Base-by-base conservation (phyloP, 768 basidiomycete species). In the Galerina sulciceps region DNA sequence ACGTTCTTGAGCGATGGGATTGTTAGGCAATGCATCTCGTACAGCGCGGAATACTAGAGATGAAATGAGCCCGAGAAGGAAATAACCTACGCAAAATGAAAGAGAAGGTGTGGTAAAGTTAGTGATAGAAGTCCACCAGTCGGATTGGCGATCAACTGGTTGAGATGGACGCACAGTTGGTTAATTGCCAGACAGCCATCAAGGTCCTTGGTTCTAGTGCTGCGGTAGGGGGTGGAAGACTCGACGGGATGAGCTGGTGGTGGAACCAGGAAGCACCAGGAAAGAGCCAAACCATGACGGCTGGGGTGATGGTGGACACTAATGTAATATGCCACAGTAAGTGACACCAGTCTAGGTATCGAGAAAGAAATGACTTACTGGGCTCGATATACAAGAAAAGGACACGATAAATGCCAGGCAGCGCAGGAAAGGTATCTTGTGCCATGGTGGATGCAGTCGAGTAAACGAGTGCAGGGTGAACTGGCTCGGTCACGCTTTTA, bases 251-350 rank as follows among this genome's bases (percentile, higher is more conserved):
- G 53, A 91, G 83, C 60, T 87, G 78, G 64, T 83, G 77, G 66
- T 87, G 82, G 63, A 89, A 90, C 86, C 89, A 89, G 14, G 75
- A 73, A 20, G 87, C 76, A 13, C 89, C 88, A 8, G 87, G 86
- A 57, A 74, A 80, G 44, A 80, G 63, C 82, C 85, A 86, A 22
- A 81, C 78, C 49, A 71, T 72, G 38, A 79, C 47, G 6, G 69
- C 71, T 35, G 78, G 74, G 17, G 67, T 60, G 48, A 79, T 66
- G 1, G 76, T 78, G 17, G 78, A 75, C 10, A 76, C 78, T 79
- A 57, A 44, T n/a, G 49, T 34, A 6, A n/a, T 10, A 5, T 14
- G 6, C 14, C 9, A 36, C 3, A 11, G 52, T 40, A 40, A 4
- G 47, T n/a, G 23, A 42, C n/a, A 22, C 35, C 36, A 17, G 26